Conservation (phyloP, 2,329 filamentous ascomycete species). For the Paramyrothecium roridum region DNA sequence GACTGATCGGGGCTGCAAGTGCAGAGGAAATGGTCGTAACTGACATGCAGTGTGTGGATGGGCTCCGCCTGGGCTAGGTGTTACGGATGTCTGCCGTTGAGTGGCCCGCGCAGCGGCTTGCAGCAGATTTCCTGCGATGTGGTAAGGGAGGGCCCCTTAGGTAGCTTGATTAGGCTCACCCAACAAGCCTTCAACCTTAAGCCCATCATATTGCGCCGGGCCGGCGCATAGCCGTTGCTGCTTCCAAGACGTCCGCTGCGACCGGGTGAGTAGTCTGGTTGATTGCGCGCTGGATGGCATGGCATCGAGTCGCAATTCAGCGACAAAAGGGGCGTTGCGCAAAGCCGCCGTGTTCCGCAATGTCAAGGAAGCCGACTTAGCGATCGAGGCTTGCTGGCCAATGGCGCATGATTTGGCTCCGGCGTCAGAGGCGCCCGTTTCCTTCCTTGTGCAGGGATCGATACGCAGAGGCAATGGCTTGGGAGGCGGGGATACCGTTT, state of each 20-base stretch:
- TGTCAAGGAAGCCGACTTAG: not conserved
- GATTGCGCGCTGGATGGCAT: too few relatives aligned
- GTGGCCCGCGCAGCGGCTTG: conserved; percentile 9
- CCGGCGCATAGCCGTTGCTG: too few relatives aligned
- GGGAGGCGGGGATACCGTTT: not conserved
- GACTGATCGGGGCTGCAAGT: conserved; percentile 3
- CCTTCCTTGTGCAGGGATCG: conserved; percentile 17
- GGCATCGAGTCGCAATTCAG: not conserved
- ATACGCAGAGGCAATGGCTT: conserved; percentile 5
- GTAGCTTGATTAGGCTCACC: not conserved
- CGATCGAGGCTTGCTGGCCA: conserved; percentile 6
- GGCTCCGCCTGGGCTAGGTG: conserved; percentile 2
- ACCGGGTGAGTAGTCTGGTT: too few relatives aligned
- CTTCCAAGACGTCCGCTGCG: too few relatives aligned
- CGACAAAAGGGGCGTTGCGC: not conserved
- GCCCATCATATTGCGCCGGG: too few relatives aligned
- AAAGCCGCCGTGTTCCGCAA: not conserved
- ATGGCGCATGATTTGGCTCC: conserved; percentile 9
- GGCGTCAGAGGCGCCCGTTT: conserved; percentile 10
- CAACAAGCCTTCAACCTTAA: not conserved
- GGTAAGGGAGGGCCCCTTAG: not conserved
- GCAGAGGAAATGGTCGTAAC: conserved; percentile 8
- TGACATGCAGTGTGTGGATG: conserved; percentile 9
- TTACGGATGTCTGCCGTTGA: conserved; percentile 3
- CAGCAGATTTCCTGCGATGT: conserved; percentile 5